Conservation (phyloP, 371 early-diverging fungal genomes). For the Funneliformis caledonium region DNA sequence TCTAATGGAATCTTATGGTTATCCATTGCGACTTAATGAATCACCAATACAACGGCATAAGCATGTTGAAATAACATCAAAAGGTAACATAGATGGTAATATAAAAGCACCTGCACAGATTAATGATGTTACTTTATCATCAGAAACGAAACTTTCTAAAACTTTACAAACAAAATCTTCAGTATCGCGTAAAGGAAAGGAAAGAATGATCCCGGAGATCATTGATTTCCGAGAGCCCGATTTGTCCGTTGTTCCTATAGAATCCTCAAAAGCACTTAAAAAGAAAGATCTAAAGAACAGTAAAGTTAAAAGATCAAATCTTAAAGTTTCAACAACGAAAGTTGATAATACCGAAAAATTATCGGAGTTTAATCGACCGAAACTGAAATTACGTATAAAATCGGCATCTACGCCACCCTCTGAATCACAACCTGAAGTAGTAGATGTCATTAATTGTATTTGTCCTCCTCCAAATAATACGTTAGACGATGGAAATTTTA, state of each 20-base stretch:
- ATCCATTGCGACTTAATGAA: not conserved
- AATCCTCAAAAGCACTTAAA: not conserved
- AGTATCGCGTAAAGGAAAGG: conserved; percentile 3
- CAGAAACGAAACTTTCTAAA: not conserved
- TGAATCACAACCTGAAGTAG: not conserved
- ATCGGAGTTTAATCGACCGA: not conserved
- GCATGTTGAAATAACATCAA: not conserved
- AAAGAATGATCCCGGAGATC: not conserved
- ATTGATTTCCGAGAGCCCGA: not conserved
- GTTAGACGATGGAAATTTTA: conserved; percentile 74
- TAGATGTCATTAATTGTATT: conserved; percentile 68
- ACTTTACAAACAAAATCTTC: not conserved
- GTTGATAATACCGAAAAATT: not conserved
- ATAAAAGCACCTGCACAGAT: not conserved
- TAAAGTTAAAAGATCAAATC: conserved; percentile 9
- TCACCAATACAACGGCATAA: not conserved
- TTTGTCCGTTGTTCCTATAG: not conserved
- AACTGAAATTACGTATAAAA: not conserved
- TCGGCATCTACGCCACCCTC: not conserved
- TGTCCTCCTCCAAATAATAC: conserved; percentile 60
- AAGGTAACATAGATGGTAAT: not conserved
- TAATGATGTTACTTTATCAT: not conserved
- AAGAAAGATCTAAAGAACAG: not conserved
- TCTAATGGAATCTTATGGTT: not conserved
- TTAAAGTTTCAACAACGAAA: not conserved